phyloP scores from a whole-genome alignment of 768 basidiomycete species.

The Leucosporidium scottii region DNA sequence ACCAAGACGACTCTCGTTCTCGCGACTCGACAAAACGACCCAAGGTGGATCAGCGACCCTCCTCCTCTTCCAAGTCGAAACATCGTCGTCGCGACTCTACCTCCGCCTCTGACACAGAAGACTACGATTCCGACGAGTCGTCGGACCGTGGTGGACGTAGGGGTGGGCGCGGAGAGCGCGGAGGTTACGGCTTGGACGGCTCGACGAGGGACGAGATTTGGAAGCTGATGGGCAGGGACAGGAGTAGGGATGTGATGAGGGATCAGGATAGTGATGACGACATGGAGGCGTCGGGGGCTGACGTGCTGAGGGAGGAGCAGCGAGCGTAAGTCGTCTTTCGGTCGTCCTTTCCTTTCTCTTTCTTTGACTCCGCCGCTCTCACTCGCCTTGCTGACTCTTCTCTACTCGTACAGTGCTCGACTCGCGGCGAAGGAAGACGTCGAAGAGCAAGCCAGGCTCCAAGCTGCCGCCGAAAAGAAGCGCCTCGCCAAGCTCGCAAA shows the following conservation, averaged over 20 bases:
- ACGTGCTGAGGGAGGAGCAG: constrained; percentile 27
- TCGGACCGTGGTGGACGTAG: not conserved
- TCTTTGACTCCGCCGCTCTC: too few species aligned
- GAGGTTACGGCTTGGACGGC: not conserved
- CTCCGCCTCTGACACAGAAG: not conserved
- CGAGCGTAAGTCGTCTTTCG: constrained; percentile 20
- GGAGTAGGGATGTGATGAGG: constrained; percentile 5
- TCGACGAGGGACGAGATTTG: constrained; percentile 10
- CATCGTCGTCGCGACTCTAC: not conserved
- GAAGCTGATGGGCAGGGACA: constrained; percentile 10
- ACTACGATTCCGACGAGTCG: not conserved
- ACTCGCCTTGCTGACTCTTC: too few species aligned
- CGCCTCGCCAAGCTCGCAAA: too few species aligned
- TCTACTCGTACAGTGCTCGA: too few species aligned
- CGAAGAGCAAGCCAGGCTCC: too few species aligned
- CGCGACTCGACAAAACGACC: not conserved
- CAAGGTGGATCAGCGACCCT: not conserved
- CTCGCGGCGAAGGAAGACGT: too few species aligned
- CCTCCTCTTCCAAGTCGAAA: not conserved
- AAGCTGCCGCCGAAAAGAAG: too few species aligned
- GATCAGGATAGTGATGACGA: constrained; percentile 28
- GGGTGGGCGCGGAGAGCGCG: not conserved
- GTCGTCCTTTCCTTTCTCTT: not conserved
- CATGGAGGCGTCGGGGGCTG: constrained; percentile 34
- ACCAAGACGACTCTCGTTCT: not conserved